Evolutionary conservation across 176 grass and related monocot species (phyloP).

Genomic region (Saccharum spontaneum): DNA sequence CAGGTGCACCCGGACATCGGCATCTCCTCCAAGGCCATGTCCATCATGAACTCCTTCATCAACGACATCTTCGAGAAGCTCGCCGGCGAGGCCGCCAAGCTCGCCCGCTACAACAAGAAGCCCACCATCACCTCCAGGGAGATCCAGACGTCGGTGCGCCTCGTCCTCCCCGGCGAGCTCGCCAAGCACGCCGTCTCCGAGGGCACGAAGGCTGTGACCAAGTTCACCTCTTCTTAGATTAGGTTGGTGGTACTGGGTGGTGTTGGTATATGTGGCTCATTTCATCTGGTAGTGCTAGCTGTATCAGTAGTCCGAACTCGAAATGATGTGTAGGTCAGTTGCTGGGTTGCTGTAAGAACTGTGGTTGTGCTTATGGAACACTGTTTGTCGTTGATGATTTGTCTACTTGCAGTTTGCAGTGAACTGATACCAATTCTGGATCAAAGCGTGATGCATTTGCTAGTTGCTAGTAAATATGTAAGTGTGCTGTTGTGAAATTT

Average conservation of each 20-base stretch:
- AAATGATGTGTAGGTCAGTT: too few relatives aligned
- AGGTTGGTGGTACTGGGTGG: background rate
- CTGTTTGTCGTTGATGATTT: too few relatives aligned
- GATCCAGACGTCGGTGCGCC: slow-evolving; percentile 39
- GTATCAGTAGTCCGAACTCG: too few relatives aligned
- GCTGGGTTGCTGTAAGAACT: too few relatives aligned
- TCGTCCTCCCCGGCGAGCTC: slow-evolving; percentile 52
- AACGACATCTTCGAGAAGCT: slow-evolving; percentile 83
- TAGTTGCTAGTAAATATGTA: too few relatives aligned
- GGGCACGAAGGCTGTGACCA: slow-evolving; percentile 58
- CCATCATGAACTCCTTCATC: slow-evolving; percentile 86
- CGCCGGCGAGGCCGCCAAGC: slow-evolving; percentile 39
- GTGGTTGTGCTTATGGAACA: too few relatives aligned
- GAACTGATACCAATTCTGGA: too few relatives aligned
- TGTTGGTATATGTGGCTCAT: background rate
- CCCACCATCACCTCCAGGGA: slow-evolving; percentile 38
- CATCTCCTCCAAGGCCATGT: slow-evolving; percentile 73
- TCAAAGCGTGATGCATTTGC: too few relatives aligned
- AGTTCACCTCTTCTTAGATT: slow-evolving; percentile 26
- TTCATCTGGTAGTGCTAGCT: background rate
- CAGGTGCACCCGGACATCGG: slow-evolving; percentile 77
- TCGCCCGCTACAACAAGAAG: slow-evolving; percentile 78
- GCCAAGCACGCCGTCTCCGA: slow-evolving; percentile 56
- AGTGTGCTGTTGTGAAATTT: too few relatives aligned
- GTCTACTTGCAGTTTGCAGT: too few relatives aligned